Percentiles rank a stretch among this genome's conserved stretches.
Conservation (phyloP, 345 rosid species). For the Rhodamnia rubescens region DNA sequence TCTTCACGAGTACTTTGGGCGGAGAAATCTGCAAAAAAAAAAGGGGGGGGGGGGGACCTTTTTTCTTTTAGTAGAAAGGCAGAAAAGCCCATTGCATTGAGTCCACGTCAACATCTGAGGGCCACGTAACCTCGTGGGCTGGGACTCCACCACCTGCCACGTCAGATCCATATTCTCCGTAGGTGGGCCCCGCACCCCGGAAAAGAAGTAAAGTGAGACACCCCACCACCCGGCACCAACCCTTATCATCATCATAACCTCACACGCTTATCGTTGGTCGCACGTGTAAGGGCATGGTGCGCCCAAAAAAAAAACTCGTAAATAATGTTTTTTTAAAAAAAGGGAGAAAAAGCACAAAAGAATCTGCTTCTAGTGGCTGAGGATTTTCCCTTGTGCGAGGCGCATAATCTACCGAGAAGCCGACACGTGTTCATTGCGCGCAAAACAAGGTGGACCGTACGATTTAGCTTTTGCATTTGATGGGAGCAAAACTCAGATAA, state of each 20-base stretch:
- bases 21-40: background rate
- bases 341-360: background rate
- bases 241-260: background rate
- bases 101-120: background rate
- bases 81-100: background rate
- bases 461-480: background rate
- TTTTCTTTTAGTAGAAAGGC: background rate
- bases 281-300: background rate
- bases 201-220: background rate
- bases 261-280: background rate
- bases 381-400: background rate
- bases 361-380: conserved; percentile 6
- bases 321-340: too few species aligned
- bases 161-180: background rate
- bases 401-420: background rate
- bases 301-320: background rate
- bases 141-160: background rate
- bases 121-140: background rate
- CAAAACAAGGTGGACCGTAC: background rate
- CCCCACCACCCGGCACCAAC: background rate
- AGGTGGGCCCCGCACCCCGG: background rate
- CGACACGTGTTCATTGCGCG: background rate
- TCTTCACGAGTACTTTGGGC: background rate
- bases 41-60: background rate
- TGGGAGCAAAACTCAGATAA: background rate